These are phyloP conservation scores for Kwoniella botswanensis DNA, from an alignment of 768 basidiomycete species.

Conservation along the genomic window DNA sequence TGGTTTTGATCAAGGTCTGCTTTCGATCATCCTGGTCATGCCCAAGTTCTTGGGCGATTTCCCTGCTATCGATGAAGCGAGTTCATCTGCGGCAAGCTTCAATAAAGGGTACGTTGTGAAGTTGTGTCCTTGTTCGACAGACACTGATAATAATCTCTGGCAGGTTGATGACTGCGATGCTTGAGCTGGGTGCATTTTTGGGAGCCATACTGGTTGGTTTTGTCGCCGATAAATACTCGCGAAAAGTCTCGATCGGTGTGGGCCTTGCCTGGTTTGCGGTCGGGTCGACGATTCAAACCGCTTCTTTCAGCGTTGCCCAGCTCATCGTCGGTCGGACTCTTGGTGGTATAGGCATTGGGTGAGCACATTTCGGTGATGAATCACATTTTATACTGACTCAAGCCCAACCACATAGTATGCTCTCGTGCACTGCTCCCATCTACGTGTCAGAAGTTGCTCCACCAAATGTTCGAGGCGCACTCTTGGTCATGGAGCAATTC, in stretches of 20 bases:
- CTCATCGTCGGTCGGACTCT: conserved; percentile 9
- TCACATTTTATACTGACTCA: too few species aligned
- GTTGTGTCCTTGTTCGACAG: not conserved
- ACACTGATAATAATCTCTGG: too few species aligned
- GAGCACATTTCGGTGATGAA: not conserved
- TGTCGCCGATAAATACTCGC: conserved; percentile 71
- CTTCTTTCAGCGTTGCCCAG: conserved; percentile 17
- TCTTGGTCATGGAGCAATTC: conserved; percentile 25
- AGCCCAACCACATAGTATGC: not conserved
- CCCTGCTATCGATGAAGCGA: not conserved
- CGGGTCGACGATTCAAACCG: conserved; percentile 39
- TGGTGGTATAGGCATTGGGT: conserved; percentile 19
- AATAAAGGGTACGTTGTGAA: conserved; percentile 3
- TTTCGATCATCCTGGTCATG: conserved; percentile 10
- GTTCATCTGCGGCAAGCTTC: not conserved
- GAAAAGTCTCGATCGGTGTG: conserved; percentile 60
- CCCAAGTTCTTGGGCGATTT: conserved; percentile 2
- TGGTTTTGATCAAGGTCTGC: conserved; percentile 9
- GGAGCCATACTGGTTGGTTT: conserved; percentile 72
- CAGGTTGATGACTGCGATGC: conserved; percentile 9
- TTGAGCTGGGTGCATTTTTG: conserved; percentile 66
- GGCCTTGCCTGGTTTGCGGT: conserved; percentile 33
- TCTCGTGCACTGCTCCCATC: conserved; percentile 6
- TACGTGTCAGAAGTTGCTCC: conserved; percentile 13
- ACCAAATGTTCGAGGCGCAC: conserved; percentile 26